phyloP scores from a whole-genome alignment of 768 basidiomycete genomes.

The Amyloporia xantha region DNA sequence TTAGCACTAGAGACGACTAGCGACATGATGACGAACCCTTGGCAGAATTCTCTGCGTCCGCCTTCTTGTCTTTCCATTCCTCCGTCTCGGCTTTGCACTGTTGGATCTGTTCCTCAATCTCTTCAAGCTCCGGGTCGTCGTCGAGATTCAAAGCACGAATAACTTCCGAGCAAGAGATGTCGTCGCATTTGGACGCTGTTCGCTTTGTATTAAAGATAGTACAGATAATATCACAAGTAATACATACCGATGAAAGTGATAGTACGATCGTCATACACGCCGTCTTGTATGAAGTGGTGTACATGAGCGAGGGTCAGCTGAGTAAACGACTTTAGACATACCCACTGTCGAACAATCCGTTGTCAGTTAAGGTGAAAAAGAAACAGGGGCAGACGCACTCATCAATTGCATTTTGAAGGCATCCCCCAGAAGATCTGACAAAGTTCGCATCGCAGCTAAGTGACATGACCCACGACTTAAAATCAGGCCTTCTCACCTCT shows the following conservation, averaged over 20 bases:
- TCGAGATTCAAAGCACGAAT: slow-evolving; percentile 43
- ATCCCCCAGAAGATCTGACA: slow-evolving; percentile 51
- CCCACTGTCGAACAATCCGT: slow-evolving; percentile 6
- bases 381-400: slow-evolving; percentile 36
- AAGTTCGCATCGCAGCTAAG: not conserved
- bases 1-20: not conserved
- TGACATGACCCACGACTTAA: not conserved
- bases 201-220: not conserved
- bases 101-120: slow-evolving; percentile 41
- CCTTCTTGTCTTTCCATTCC: slow-evolving; percentile 37
- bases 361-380: slow-evolving; percentile 1
- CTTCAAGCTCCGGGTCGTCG: slow-evolving; percentile 45
- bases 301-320: not conserved
- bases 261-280: slow-evolving; percentile 43
- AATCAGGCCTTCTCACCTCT: slow-evolving; percentile 37
- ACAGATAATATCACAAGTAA: too few species aligned
- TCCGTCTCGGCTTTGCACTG: slow-evolving; percentile 28
- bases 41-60: slow-evolving; percentile 28
- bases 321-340: slow-evolving; percentile 5
- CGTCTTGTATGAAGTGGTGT: not conserved
- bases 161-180: slow-evolving; percentile 54
- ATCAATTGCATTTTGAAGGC: slow-evolving; percentile 58
- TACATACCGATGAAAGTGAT: slow-evolving; percentile 55
- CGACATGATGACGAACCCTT: slow-evolving; percentile 32
- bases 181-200: slow-evolving; percentile 56